Conservation (phyloP, 1,139 yeast species). For the Pichia sp. region DNA sequence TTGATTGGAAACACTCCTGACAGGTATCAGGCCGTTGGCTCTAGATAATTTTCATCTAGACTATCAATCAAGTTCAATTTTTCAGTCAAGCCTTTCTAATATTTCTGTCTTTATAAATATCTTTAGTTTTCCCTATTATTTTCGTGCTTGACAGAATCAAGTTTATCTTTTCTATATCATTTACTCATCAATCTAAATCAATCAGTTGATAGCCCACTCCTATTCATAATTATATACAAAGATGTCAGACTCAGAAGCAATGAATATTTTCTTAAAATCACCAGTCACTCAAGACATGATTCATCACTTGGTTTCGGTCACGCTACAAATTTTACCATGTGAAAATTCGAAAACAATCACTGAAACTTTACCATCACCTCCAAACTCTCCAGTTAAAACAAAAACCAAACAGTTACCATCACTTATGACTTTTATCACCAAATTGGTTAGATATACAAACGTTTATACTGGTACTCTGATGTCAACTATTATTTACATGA, state of each 20-base stretch:
- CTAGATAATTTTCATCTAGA: too few species aligned
- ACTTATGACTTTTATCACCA: slow-evolving; percentile 64
- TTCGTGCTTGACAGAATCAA: too few species aligned
- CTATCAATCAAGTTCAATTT: too few species aligned
- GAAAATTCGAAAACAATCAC: slow-evolving; percentile 28
- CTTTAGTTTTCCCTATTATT: too few species aligned
- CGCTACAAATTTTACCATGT: slow-evolving; percentile 58
- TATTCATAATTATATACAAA: not conserved
- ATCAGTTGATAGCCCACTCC: not conserved
- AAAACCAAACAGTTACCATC: slow-evolving; percentile 49
- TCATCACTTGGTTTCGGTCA: slow-evolving; percentile 52
- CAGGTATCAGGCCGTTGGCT: too few species aligned
- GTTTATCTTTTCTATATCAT: not conserved
- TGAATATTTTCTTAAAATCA: slow-evolving; percentile 43
- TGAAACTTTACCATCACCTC: slow-evolving; percentile 30
- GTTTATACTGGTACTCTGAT: slow-evolving; percentile 71
- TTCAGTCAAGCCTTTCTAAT: too few species aligned
- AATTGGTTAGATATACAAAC: slow-evolving; percentile 61
- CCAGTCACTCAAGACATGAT: slow-evolving; percentile 63
- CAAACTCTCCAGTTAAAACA: slow-evolving; percentile 24
- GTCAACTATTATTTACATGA: slow-evolving; percentile 62
- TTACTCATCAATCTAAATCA: not conserved
- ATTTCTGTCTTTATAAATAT: too few species aligned
- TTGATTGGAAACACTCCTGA: too few species aligned
- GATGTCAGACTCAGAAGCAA: slow-evolving; percentile 47